Conservation (phyloP, 108 stramenopile species). For the Bacterosira constricta region DNA sequence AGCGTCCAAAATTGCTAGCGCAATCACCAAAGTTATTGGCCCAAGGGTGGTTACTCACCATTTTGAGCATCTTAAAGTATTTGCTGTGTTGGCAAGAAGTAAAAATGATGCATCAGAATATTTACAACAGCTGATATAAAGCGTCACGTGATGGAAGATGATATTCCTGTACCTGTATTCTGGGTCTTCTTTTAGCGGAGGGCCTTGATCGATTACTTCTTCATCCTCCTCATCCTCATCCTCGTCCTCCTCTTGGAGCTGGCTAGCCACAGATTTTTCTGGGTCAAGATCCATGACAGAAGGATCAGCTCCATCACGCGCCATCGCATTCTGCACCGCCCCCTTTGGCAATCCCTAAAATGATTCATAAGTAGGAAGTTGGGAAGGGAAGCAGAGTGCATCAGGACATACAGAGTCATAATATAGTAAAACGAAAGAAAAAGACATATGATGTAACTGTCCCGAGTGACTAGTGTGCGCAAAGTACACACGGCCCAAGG, state of each 20-base stretch:
- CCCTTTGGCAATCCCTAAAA: constrained; percentile 6
- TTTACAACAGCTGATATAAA: background rate
- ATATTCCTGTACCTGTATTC: constrained; percentile 25
- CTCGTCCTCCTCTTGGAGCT: constrained; percentile 19
- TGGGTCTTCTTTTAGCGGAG: constrained; percentile 71
- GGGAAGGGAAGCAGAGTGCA: background rate
- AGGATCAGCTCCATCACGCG: constrained; percentile 73
- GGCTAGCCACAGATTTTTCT: constrained; percentile 54
- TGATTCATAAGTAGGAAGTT: background rate
- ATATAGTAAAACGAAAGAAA: no score
- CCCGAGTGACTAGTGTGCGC: no score
- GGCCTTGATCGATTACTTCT: constrained; percentile 30
- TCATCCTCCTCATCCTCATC: constrained; percentile 34
- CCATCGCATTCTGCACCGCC: constrained; percentile 54
- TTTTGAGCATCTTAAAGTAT: constrained; percentile 79
- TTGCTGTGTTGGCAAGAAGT: constrained; percentile 50
- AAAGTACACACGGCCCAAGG: no score
- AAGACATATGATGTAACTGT: no score
- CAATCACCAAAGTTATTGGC: background rate
- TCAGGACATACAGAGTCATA: background rate
- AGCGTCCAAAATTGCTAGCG: no score
- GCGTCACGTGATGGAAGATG: background rate
- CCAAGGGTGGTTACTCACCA: constrained; percentile 24
- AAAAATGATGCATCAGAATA: background rate
- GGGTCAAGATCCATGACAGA: constrained; percentile 71